Conservation (phyloP, 345 rosid species). For the Litchi chinensis region DNA sequence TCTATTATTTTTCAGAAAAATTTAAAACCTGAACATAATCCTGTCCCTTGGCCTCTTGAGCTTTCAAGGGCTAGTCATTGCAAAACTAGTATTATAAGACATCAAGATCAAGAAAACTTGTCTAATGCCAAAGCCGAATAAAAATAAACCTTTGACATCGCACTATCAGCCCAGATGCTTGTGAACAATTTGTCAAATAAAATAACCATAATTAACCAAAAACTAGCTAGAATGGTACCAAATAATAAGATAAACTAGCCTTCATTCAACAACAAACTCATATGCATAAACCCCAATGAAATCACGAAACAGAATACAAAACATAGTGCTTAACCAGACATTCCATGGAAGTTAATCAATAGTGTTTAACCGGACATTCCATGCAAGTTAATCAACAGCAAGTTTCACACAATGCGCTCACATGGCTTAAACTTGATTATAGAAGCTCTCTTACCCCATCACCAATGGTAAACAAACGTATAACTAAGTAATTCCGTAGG, state of each 20-base stretch:
- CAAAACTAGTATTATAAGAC: not conserved
- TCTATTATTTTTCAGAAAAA: not conserved
- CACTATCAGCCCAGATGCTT: not conserved
- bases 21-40: not conserved
- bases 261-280: not conserved
- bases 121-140: not conserved
- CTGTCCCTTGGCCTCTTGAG: not conserved
- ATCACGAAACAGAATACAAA: not conserved
- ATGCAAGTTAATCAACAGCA: slow-evolving; percentile 5
- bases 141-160: not conserved
- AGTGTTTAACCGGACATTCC: not conserved
- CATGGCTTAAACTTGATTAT: not conserved
- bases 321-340: not conserved
- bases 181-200: not conserved
- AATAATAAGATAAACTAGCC: not conserved
- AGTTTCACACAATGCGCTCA: not conserved
- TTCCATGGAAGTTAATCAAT: not conserved
- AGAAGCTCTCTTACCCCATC: slow-evolving; percentile 65
- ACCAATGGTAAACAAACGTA: slow-evolving; percentile 63
- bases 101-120: not conserved
- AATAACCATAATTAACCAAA: not conserved
- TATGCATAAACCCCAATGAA: not conserved
- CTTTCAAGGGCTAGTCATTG: not conserved
- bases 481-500: slow-evolving; percentile 46
- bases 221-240: not conserved